Evolutionary conservation across 1,284 basidiomycete species (phyloP), one percentile per base, ranked within the genome.

Genomic region (Heterobasidion parviporum): DNA sequence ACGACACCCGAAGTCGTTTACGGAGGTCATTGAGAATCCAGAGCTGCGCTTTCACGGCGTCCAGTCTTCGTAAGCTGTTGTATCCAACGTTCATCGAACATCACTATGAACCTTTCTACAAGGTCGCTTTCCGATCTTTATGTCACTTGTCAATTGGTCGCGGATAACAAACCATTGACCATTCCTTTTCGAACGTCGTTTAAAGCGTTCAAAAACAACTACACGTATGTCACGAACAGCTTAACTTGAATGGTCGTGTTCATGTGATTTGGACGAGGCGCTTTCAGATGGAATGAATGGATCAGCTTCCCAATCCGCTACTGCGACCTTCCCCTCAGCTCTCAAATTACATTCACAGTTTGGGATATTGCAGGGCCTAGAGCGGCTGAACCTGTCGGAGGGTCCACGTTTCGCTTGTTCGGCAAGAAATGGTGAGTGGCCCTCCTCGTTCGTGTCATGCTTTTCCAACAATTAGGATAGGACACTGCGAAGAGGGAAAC

Each of bases 281-380:
- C 26, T 26, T 26, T 33, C 64, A 94, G 92, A 44, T 99, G 96
- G 96, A 96, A 96, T 65, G 92, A 98, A 73, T 91, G 89, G 81
- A 85, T 98, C 50, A 87, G 89, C 0, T 73, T 98, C 3, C 94
- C 95, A 0, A 89, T 96, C 64, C 86, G 86, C 46, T 96, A 97
- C 60, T 90, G 92, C 54, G 94, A 97, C 64, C 77, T 99, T 5
- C 93, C 94, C 0, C 73, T 94, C 35, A 88, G 77, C 64, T 86
- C 94, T 0, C 94, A 97, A 63, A 79, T 99, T 54, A 88, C 90
- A 0, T 92, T 98, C 66, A 98, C 96, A 1, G 86, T 98, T 18
- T 97, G 94, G 87, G 94, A 98, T 67, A 92, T 95, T 54, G 87
- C 85, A 44, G 88, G 89, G 0, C 84, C 92, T 46, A 78, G 87